Evolutionary conservation across 352 stramenopile genomes (phyloP).

Genomic region (Peronospora tabacina): DNA sequence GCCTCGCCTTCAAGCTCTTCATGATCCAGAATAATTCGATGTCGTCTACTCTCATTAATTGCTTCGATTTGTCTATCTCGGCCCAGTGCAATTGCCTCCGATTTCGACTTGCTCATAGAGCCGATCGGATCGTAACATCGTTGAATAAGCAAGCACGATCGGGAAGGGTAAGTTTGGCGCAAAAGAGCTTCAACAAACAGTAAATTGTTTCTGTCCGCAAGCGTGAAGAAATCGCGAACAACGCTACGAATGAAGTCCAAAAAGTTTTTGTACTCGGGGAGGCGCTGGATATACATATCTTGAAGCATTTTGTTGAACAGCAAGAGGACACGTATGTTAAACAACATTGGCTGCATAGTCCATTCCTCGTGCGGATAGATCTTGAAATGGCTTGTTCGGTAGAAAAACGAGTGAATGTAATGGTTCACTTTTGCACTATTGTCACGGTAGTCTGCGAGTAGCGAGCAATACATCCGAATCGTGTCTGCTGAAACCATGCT

Average conservation of each 20-base stretch:
- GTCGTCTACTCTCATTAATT: constrained; percentile 56
- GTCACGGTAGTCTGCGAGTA: constrained; percentile 61
- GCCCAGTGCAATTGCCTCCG: constrained; percentile 53
- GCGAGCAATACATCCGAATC: constrained; percentile 76
- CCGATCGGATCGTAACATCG: constrained; percentile 65
- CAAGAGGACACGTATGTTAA: constrained; percentile 73
- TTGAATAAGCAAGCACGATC: constrained; percentile 66
- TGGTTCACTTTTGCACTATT: constrained; percentile 83
- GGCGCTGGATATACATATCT: constrained; percentile 53
- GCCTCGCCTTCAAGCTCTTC: constrained; percentile 75
- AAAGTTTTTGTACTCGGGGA: constrained; percentile 55
- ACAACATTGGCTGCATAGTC: constrained; percentile 84
- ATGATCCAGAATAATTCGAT: constrained; percentile 62
- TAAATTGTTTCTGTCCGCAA: constrained; percentile 74
- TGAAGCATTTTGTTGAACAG: constrained; percentile 85
- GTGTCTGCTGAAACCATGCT: constrained; percentile 75
- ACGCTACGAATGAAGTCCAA: constrained; percentile 74
- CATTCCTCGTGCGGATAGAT: constrained; percentile 63
- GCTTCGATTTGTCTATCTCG: constrained; percentile 46
- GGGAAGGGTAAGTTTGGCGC: constrained; percentile 59
- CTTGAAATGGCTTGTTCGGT: constrained; percentile 74
- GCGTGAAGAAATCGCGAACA: constrained; percentile 69
- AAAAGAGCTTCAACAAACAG: constrained; percentile 72
- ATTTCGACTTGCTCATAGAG: constrained; percentile 51
- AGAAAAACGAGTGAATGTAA: constrained; percentile 86